phyloP scores from a whole-genome alignment of 202 grass and related monocot genomes.

The Schoenoplectus tabernaemontani region DNA sequence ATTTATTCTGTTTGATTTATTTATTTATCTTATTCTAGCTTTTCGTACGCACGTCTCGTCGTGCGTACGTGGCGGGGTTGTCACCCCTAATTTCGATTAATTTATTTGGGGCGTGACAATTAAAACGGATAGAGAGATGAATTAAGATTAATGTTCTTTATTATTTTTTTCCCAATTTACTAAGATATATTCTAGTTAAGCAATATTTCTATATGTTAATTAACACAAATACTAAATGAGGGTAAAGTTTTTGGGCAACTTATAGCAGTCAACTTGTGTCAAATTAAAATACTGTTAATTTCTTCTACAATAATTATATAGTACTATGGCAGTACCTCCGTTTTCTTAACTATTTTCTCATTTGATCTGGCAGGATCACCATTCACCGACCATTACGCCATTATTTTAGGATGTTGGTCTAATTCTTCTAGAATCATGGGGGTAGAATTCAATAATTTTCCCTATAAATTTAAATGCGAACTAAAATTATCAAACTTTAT shows the following conservation, averaged over 20 bases:
- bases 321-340: not conserved
- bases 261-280: not conserved
- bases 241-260: not conserved
- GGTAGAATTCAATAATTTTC: not conserved
- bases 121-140: too few relatives aligned
- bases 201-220: not conserved
- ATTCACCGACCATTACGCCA: slow-evolving; percentile 15
- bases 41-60: too few relatives aligned
- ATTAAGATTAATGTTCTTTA: too few relatives aligned
- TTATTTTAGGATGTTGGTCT: not conserved
- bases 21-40: too few relatives aligned
- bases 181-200: not conserved
- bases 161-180: not conserved
- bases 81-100: too few relatives aligned
- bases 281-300: not conserved
- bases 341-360: not conserved
- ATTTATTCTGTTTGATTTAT: too few relatives aligned
- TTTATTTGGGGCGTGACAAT: too few relatives aligned
- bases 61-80: too few relatives aligned
- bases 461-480: not conserved
- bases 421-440: not conserved
- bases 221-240: not conserved
- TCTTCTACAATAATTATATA: not conserved
- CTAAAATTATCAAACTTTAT: not conserved
- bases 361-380: slow-evolving; percentile 16